Conservation (phyloP, 139 green algal species). For the Chlorella sp. region DNA sequence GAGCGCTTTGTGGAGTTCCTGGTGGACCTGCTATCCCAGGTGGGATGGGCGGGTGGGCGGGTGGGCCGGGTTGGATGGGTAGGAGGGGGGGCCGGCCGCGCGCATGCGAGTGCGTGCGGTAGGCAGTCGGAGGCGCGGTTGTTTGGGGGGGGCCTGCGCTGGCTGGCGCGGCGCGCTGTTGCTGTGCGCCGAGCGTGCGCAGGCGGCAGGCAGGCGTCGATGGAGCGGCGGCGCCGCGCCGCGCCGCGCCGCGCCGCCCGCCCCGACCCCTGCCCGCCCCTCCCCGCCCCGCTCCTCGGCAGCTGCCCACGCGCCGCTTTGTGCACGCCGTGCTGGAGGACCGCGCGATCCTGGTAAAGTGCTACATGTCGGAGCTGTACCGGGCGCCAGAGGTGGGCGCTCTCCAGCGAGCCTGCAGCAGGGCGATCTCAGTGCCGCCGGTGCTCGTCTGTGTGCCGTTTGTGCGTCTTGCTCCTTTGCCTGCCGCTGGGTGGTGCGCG, state of each 20-base stretch:
- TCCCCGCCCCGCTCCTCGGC: not conserved
- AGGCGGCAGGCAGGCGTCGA: too few relatives aligned
- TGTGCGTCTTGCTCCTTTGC: too few relatives aligned
- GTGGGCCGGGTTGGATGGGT: not conserved
- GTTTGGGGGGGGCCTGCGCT: not conserved
- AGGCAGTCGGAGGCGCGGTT: not conserved
- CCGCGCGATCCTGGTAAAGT: slow-evolving; percentile 81
- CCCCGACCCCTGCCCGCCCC: not conserved
- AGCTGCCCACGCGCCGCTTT: slow-evolving; percentile 87
- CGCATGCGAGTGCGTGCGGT: not conserved
- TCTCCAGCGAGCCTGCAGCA: too few relatives aligned
- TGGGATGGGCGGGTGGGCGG: not conserved
- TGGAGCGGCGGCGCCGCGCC: too few relatives aligned
- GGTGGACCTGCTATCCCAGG: slow-evolving; percentile 88
- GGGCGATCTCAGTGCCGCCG: too few relatives aligned
- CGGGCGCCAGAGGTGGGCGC: too few relatives aligned
- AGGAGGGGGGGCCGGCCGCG: too few relatives aligned
- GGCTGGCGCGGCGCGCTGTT: not conserved
- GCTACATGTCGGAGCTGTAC: slow-evolving; percentile 53
- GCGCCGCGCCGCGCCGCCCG: too few relatives aligned
- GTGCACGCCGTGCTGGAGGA: slow-evolving; percentile 84
- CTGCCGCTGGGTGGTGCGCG: too few relatives aligned
- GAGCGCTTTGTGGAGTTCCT: slow-evolving; percentile 92
- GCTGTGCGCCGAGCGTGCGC: not conserved
- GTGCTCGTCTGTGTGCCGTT: too few relatives aligned